A percentile compares a stretch with the other conserved stretches of the same genome.
Evolutionary conservation across 2,329 filamentous ascomycete species (phyloP).

Genomic region (Fusarium neocosmosporiellum): DNA sequence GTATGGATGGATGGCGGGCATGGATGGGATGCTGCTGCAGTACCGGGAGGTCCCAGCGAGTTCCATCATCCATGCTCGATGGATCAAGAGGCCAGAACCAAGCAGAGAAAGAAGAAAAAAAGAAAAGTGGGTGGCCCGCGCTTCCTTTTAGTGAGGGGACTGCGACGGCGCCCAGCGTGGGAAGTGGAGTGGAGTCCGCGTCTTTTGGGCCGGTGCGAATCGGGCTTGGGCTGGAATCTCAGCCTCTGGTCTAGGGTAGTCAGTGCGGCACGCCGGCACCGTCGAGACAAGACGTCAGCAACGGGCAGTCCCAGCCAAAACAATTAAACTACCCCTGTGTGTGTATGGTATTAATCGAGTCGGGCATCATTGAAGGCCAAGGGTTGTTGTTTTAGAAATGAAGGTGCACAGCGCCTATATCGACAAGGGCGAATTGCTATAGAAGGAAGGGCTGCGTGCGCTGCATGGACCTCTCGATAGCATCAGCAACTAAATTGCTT

Average conservation of each 20-base stretch:
- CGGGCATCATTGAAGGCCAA: conserved; percentile 13
- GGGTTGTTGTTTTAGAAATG: conserved; percentile 1
- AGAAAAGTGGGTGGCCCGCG: not conserved
- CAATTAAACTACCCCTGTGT: conserved; percentile 25
- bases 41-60: conserved; percentile 6
- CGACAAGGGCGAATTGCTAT: not conserved
- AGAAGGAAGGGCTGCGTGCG: not conserved
- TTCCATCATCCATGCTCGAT: not conserved
- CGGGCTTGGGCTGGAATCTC: conserved; percentile 9
- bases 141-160: conserved; percentile 9
- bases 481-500: not conserved
- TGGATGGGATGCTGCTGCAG: not conserved
- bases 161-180: not conserved
- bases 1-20: not conserved
- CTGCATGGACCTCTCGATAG: not conserved
- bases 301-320: conserved; percentile 9
- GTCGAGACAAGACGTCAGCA: conserved; percentile 10
- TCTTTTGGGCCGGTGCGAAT: not conserved
- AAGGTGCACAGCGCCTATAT: conserved; percentile 9
- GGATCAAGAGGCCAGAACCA: not conserved
- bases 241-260: conserved; percentile 26
- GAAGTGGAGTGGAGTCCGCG: not conserved
- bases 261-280: conserved; percentile 26
- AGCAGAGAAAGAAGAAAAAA: not conserved
- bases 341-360: conserved; percentile 22